Percentiles rank a stretch among this genome's conserved stretches.
Conservation (phyloP, 495 filamentous ascomycete species). For the Neurospora sp. region DNA sequence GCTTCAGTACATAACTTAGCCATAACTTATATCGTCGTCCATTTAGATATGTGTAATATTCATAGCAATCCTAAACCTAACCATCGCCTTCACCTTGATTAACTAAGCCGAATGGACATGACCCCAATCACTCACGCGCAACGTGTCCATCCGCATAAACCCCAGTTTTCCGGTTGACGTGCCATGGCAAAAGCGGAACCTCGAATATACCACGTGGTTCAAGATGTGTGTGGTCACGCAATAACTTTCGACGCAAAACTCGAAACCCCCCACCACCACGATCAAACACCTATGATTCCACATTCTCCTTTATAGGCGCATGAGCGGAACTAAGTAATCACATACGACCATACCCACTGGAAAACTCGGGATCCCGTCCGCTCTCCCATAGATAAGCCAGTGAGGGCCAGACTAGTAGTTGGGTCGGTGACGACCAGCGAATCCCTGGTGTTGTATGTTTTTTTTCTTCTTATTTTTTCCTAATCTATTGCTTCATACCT, state of each 20-base stretch:
- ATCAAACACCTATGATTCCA: too few relatives aligned
- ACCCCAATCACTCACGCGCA: background rate
- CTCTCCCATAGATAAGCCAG: slow-evolving; percentile 36
- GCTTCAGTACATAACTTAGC: background rate
- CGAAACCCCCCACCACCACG: too few relatives aligned
- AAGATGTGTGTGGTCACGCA: background rate
- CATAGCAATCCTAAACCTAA: background rate
- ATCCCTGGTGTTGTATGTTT: slow-evolving; percentile 37
- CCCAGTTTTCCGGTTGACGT: background rate
- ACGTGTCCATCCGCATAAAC: background rate
- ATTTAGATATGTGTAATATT: background rate
- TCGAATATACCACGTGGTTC: background rate
- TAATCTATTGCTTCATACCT: background rate
- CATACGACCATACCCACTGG: slow-evolving; percentile 4
- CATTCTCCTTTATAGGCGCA: too few relatives aligned
- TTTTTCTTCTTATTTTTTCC: slow-evolving; percentile 1
- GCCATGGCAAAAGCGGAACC: background rate
- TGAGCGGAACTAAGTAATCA: background rate
- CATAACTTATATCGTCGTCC: background rate
- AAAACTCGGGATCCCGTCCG: slow-evolving; percentile 42
- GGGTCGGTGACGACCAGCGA: slow-evolving; percentile 32
- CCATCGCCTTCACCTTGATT: background rate
- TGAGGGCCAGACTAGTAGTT: slow-evolving; percentile 31
- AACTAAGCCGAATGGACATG: background rate
- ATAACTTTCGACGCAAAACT: background rate